Conservation (phyloP, 2,329 filamentous ascomycete genomes). For the Monosporascus sp. region DNA sequence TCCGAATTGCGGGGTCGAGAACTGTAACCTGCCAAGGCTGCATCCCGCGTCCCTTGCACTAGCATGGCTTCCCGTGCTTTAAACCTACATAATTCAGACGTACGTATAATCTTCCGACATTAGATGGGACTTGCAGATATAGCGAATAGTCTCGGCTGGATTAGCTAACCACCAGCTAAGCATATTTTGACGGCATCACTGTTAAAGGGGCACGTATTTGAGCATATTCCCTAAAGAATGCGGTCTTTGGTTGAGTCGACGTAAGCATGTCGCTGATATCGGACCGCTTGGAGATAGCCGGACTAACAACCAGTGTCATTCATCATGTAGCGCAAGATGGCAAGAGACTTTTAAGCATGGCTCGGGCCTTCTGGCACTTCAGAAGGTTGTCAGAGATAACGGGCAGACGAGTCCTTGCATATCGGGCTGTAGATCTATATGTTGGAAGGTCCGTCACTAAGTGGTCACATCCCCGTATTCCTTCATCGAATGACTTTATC, state of each 20-base stretch:
- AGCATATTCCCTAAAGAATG: slow-evolving; percentile 16
- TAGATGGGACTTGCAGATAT: not conserved
- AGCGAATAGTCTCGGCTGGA: too few species aligned
- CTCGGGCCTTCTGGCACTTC: slow-evolving; percentile 55
- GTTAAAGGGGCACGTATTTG: not conserved
- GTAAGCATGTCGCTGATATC: slow-evolving; percentile 14
- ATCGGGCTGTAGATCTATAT: slow-evolving; percentile 75
- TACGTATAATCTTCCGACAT: too few species aligned
- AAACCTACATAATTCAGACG: too few species aligned
- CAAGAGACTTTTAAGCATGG: slow-evolving; percentile 54
- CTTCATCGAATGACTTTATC: not conserved
- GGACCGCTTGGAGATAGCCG: not conserved
- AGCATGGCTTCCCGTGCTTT: not conserved
- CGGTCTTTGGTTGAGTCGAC: slow-evolving; percentile 25
- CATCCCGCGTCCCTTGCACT: not conserved
- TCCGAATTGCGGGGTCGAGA: too few species aligned
- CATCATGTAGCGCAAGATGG: slow-evolving; percentile 57
- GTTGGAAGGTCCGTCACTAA: slow-evolving; percentile 70
- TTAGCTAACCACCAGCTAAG: not conserved
- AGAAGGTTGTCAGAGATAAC: slow-evolving; percentile 57
- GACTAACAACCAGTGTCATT: slow-evolving; percentile 13
- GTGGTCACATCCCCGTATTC: not conserved
- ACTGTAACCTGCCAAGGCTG: not conserved
- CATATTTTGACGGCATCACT: not conserved
- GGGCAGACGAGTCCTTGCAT: slow-evolving; percentile 58